phyloP scores from a whole-genome alignment of 345 rosid genomes.

The Salix viminalis region DNA sequence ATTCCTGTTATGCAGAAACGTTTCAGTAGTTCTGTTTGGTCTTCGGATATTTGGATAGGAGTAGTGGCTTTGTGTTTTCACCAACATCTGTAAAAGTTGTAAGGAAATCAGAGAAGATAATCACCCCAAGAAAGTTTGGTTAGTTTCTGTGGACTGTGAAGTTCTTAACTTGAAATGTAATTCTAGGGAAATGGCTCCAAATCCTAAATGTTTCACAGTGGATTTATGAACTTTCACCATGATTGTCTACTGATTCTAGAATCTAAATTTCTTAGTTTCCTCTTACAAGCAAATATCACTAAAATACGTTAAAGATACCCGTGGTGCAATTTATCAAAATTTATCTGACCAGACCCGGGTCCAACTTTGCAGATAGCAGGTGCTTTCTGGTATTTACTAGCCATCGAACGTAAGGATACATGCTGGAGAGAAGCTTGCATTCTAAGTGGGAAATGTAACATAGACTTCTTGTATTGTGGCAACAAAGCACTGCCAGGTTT shows the following conservation, averaged over 20 bases:
- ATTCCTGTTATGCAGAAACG: not conserved
- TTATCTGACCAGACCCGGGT: not conserved
- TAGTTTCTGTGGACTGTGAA: not conserved
- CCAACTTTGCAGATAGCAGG: conserved; percentile 57
- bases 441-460: conserved; percentile 35
- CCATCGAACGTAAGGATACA: conserved; percentile 66
- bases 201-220: not conserved
- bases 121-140: not conserved
- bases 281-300: not conserved
- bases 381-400: conserved; percentile 78
- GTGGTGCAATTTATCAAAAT: not conserved
- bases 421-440: conserved; percentile 68
- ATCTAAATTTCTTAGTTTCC: not conserved
- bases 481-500: conserved; percentile 41
- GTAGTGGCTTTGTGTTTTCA: not conserved
- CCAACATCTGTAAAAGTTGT: not conserved
- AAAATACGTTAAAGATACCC: not conserved
- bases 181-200: not conserved
- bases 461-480: conserved; percentile 64
- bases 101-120: not conserved
- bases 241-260: not conserved
- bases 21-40: not conserved
- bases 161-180: not conserved
- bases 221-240: not conserved
- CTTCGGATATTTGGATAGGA: not conserved